A percentile compares a stretch with the other conserved stretches of the same genome.
Conservation (phyloP, 2,329 filamentous ascomycete genomes). For the Sclerotinia glacialis region DNA sequence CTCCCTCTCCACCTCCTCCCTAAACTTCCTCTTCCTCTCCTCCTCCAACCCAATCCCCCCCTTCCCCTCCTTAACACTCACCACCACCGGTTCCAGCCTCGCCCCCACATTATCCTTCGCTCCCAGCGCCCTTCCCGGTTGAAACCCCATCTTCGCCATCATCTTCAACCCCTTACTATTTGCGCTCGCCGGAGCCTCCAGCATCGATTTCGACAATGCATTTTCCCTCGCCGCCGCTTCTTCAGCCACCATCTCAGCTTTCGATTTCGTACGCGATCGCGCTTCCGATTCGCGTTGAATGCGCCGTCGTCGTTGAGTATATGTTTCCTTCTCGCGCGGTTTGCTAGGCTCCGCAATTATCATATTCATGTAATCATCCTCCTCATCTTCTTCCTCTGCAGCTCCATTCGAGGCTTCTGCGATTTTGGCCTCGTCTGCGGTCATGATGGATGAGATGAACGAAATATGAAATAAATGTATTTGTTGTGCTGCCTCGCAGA, state of each 20-base stretch:
- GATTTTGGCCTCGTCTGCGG: not conserved
- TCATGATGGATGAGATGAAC: not conserved
- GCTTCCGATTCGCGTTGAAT: constrained; percentile 61
- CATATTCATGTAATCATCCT: constrained; percentile 98
- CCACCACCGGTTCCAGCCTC: constrained; percentile 67
- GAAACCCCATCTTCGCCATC: constrained; percentile 96
- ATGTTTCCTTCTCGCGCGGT: constrained; percentile 54
- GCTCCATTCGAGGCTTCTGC: not conserved
- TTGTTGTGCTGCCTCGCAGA: not conserved
- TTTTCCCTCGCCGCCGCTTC: constrained; percentile 70
- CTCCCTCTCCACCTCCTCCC: constrained; percentile 58
- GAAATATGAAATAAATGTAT: not conserved
- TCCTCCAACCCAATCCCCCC: constrained; percentile 81
- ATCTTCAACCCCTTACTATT: constrained; percentile 87
- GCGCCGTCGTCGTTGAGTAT: constrained; percentile 51
- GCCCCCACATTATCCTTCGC: constrained; percentile 48
- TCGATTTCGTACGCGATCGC: constrained; percentile 69
- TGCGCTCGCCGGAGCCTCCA: constrained; percentile 54
- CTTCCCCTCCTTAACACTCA: constrained; percentile 74
- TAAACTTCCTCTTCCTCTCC: constrained; percentile 74
- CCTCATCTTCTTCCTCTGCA: constrained; percentile 42
- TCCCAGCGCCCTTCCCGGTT: constrained; percentile 70
- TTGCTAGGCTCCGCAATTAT: constrained; percentile 65
- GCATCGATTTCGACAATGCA: constrained; percentile 70
- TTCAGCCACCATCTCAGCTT: constrained; percentile 75